Evolutionary conservation across 352 stramenopile species (phyloP).

Genomic region (Bremia lactucae): DNA sequence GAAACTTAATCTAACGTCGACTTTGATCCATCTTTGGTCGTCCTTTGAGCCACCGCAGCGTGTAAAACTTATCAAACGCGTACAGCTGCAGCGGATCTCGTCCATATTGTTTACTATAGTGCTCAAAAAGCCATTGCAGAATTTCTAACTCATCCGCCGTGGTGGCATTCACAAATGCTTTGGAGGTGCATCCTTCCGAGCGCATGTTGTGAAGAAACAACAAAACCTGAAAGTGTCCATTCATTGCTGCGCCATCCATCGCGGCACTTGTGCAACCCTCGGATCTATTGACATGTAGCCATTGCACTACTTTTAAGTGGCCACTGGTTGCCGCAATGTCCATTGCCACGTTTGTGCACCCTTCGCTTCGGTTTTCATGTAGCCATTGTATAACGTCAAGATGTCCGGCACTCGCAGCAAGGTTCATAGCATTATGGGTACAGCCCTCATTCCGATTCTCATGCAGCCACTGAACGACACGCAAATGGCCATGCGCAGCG

Average conservation of each 20-base stretch:
- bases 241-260: conserved; percentile 25
- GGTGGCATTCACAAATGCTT: conserved; percentile 30
- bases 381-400: conserved; percentile 26
- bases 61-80: conserved; percentile 30
- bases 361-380: conserved; percentile 20
- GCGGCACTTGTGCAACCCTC: conserved; percentile 28
- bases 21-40: conserved; percentile 3
- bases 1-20: conserved; percentile 5
- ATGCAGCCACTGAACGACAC: conserved; percentile 26
- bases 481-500: conserved; percentile 17
- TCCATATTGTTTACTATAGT: conserved; percentile 18
- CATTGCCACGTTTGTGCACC: conserved; percentile 22
- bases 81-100: conserved; percentile 23
- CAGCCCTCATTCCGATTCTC: conserved; percentile 18
- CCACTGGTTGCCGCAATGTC: conserved; percentile 16
- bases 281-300: conserved; percentile 16
- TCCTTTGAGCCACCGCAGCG: conserved; percentile 23
- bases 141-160: conserved; percentile 24
- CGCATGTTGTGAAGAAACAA: conserved; percentile 25
- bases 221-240: conserved; percentile 25
- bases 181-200: conserved; percentile 20
- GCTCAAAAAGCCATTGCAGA: conserved; percentile 27
- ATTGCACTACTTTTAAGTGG: conserved; percentile 21
- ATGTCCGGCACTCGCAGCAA: conserved; percentile 19
- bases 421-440: conserved; percentile 16